Evolutionary conservation across 2,329 filamentous ascomycete species (phyloP).

Genomic region (Hymenoscyphus repandus): DNA sequence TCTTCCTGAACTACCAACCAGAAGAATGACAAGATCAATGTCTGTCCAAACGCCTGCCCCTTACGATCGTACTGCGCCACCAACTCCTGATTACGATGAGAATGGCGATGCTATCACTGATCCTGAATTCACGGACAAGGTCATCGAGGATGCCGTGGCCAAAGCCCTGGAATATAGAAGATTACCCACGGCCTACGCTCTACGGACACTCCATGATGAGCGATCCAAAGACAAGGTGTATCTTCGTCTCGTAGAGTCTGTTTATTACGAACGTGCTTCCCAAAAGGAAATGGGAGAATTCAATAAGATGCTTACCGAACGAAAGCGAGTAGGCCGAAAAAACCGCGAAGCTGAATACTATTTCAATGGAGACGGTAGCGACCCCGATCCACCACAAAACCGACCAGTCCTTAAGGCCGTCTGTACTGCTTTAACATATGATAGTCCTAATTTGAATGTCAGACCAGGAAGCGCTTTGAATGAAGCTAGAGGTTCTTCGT

Average conservation of each 20-base stretch:
- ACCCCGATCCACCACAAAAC: constrained; percentile 15
- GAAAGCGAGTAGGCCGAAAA: constrained; percentile 54
- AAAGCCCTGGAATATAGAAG: constrained; percentile 51
- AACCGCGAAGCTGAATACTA: constrained; percentile 46
- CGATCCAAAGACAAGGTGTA: constrained; percentile 46
- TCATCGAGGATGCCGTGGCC: constrained; percentile 53
- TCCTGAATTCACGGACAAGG: constrained; percentile 38
- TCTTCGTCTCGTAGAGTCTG: constrained; percentile 51
- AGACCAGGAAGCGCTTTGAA: constrained; percentile 2
- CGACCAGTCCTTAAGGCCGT: constrained; percentile 9
- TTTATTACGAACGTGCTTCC: constrained; percentile 54
- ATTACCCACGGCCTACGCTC: constrained; percentile 58
- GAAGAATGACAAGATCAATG: constrained; percentile 1
- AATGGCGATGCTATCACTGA: constrained; percentile 21
- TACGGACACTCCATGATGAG: constrained; percentile 56
- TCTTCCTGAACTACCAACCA: constrained; percentile 12
- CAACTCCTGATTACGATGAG: not conserved
- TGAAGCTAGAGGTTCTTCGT: not conserved
- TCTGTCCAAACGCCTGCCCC: not conserved
- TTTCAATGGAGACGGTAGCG: constrained; percentile 38
- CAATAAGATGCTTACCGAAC: constrained; percentile 43
- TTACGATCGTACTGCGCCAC: not conserved
- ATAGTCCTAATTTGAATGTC: not conserved
- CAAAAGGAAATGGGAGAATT: constrained; percentile 47
- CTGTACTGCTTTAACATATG: constrained; percentile 9